Conservation (phyloP, 208 protist genomes). For the Porcisia hertigi region DNA sequence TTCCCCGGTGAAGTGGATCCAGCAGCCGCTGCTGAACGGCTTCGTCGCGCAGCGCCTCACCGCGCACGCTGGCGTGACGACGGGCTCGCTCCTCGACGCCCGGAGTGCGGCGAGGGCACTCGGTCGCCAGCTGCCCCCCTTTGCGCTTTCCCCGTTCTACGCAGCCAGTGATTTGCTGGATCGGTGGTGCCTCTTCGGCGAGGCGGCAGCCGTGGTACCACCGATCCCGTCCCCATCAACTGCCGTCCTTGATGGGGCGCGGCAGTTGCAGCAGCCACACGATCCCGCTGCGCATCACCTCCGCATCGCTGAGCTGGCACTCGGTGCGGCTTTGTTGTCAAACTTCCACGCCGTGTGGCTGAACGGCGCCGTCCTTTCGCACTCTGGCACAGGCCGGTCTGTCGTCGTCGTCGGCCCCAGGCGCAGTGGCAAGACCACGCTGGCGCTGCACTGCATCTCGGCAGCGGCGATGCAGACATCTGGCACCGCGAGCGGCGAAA, state of each 20-base stretch:
- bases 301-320: slow-evolving; percentile 40
- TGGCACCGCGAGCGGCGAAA: not conserved
- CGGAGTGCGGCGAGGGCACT: slow-evolving; percentile 28
- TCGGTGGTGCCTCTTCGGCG: slow-evolving; percentile 72
- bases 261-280: not conserved
- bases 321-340: slow-evolving; percentile 41
- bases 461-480: not conserved
- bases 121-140: slow-evolving; percentile 42
- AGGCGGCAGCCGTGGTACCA: slow-evolving; percentile 20
- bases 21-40: slow-evolving; percentile 70
- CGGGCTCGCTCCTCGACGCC: slow-evolving; percentile 33
- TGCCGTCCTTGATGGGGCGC: not conserved
- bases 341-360: slow-evolving; percentile 56
- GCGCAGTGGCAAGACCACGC: slow-evolving; percentile 72
- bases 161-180: slow-evolving; percentile 52
- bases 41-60: slow-evolving; percentile 60
- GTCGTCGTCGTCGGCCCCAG: slow-evolving; percentile 59
- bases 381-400: slow-evolving; percentile 32
- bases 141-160: slow-evolving; percentile 68
- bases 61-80: slow-evolving; percentile 52
- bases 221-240: not conserved
- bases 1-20: slow-evolving; percentile 47
- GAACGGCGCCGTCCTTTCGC: slow-evolving; percentile 55
- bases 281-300: slow-evolving; percentile 29
- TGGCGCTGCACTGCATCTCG: slow-evolving; percentile 72